These are phyloP conservation scores for Aspergillus sp. DNA, from an alignment of 2,329 filamentous ascomycete species.

Conservation along the genomic window DNA sequence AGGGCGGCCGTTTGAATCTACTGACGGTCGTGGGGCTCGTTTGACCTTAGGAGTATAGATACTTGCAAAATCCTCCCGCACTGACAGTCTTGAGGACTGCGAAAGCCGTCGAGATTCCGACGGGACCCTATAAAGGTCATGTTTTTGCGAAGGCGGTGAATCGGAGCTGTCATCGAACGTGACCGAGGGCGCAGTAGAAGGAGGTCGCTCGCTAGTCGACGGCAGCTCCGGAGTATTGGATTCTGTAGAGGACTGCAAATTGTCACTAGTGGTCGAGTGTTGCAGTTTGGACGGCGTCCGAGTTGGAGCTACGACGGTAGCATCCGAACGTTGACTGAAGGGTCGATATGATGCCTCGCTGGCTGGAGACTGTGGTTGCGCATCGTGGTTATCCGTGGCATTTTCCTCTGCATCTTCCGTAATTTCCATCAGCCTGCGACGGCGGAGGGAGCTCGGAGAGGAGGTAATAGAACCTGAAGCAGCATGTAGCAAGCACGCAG, in stretches of 20 bases:
- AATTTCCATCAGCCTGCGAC: constrained; percentile 78
- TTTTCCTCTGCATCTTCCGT: constrained; percentile 86
- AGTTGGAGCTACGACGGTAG: constrained; percentile 24
- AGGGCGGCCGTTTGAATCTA: constrained; percentile 52
- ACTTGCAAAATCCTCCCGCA: constrained; percentile 34
- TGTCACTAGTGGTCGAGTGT: constrained; percentile 11
- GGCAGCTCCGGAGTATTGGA: constrained; percentile 6
- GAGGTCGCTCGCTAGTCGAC: constrained; percentile 4
- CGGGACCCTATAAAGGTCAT: constrained; percentile 26
- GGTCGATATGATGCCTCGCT: constrained; percentile 16
- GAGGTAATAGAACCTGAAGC: constrained; percentile 80
- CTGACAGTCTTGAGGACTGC: constrained; percentile 37
- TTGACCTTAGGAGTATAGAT: constrained; percentile 61
- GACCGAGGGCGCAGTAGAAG: constrained; percentile 4
- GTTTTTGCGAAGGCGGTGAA: constrained; percentile 16
- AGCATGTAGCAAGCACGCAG: constrained; percentile 81
- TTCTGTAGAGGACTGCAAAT: constrained; percentile 6
- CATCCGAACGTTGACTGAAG: constrained; percentile 26
- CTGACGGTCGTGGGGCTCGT: constrained; percentile 74
- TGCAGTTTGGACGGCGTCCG: constrained; percentile 11
- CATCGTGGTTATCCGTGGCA: constrained; percentile 49
- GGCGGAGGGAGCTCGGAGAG: constrained; percentile 68
- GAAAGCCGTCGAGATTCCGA: constrained; percentile 31
- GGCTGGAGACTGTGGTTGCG: constrained; percentile 16
- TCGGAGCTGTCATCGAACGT: constrained; percentile 12